phyloP scores from a whole-genome alignment of 2,329 filamentous ascomycete species.

The Aspergillus bombycis region DNA sequence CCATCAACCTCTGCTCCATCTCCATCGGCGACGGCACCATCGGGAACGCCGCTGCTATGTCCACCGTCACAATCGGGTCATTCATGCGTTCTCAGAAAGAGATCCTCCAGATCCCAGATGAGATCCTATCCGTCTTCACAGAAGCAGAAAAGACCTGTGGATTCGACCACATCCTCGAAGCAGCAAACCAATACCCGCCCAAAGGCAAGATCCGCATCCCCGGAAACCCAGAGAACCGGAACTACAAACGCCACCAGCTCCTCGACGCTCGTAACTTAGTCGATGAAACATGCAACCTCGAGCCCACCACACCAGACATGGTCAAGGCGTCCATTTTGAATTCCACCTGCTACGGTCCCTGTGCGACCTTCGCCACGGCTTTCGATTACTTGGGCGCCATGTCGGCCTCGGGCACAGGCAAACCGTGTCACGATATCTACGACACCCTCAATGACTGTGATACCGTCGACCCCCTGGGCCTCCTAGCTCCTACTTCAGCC shows the following conservation, averaged over 20 bases:
- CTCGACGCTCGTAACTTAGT: constrained; percentile 18
- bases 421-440: constrained; percentile 38
- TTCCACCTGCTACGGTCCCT: constrained; percentile 39
- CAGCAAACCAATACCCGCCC: constrained; percentile 35
- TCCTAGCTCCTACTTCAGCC: constrained; percentile 37
- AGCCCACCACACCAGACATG: constrained; percentile 28
- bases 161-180: constrained; percentile 32
- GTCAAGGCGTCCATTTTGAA: constrained; percentile 37
- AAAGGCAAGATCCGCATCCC: constrained; percentile 34
- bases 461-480: constrained; percentile 25
- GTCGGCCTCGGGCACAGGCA: constrained; percentile 14
- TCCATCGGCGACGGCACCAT: constrained; percentile 41
- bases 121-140: constrained; percentile 33
- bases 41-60: constrained; percentile 40
- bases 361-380: constrained; percentile 40
- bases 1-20: constrained; percentile 38
- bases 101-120: constrained; percentile 29
- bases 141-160: constrained; percentile 37
- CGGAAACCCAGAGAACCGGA: constrained; percentile 35
- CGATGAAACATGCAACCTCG: constrained; percentile 26
- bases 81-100: constrained; percentile 32
- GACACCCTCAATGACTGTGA: constrained; percentile 38
- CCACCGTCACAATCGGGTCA: constrained; percentile 31
- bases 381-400: constrained; percentile 32
- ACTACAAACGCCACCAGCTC: constrained; percentile 26